A percentile compares a stretch with the other conserved stretches of the same genome.
Conservation (phyloP, 768 basidiomycete species). For the Gelatoporia subvermispora region DNA sequence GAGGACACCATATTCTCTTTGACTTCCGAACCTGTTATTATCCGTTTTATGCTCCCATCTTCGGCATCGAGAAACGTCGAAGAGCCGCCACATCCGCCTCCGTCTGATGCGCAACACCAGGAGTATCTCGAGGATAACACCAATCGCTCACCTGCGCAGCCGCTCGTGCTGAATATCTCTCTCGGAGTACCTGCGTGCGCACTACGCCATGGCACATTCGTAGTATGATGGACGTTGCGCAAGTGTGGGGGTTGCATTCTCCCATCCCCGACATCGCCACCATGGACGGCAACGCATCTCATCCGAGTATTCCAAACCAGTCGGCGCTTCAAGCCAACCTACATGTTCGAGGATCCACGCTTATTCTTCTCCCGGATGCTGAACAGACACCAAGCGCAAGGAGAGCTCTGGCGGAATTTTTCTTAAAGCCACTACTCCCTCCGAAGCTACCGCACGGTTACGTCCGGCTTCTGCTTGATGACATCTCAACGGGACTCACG, state of each 20-base stretch:
- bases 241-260: conserved; percentile 15
- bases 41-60: conserved; percentile 46
- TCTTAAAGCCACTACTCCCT: conserved; percentile 55
- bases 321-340: conserved; percentile 1
- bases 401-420: conserved; percentile 37
- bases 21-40: conserved; percentile 53
- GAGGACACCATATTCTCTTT: conserved; percentile 57
- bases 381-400: conserved; percentile 3
- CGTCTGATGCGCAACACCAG: no score
- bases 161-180: conserved; percentile 32
- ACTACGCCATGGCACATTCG: conserved; percentile 53
- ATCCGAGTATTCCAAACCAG: background rate
- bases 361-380: no score
- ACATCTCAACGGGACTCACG: conserved; percentile 16
- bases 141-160: background rate
- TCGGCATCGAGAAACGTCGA: background rate
- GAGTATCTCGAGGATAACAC: background rate
- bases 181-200: conserved; percentile 51
- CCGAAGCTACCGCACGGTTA: conserved; percentile 46
- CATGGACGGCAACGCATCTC: conserved; percentile 3
- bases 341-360: conserved; percentile 11
- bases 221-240: conserved; percentile 35
- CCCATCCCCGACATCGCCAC: background rate
- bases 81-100: background rate
- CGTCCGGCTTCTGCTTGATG: conserved; percentile 37